Evolutionary conservation across 306 rosid species (phyloP).

Genomic region (Benincasa hispida): DNA sequence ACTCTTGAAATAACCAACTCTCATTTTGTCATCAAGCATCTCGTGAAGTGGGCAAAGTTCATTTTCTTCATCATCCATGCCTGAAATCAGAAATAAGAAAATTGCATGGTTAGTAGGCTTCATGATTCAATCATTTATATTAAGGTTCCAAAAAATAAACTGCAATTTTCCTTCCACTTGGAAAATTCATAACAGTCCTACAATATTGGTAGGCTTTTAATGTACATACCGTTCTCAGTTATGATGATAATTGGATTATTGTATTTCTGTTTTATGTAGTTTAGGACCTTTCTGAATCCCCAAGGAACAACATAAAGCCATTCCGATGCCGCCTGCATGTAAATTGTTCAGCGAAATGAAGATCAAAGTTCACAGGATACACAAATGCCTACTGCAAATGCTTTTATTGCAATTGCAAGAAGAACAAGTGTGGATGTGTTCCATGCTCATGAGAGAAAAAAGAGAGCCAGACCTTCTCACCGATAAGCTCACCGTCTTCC

Average conservation of each 20-base stretch:
- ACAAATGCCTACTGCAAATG: neutral
- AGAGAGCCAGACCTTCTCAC: constrained; percentile 56
- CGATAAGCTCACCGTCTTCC: constrained; percentile 79
- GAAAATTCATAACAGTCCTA: neutral
- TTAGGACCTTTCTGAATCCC: constrained; percentile 70
- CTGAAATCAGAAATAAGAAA: constrained; percentile 19
- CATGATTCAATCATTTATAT: neutral
- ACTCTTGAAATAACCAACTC: constrained; percentile 51
- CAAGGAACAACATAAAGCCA: constrained; percentile 97
- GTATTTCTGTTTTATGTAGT: constrained; percentile 54
- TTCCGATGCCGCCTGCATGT: constrained; percentile 88
- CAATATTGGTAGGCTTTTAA: neutral
- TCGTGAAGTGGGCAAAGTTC: constrained; percentile 44
- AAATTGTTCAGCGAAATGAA: constrained; percentile 5
- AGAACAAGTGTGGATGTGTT: neutral
- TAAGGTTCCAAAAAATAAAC: neutral
- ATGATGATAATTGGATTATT: constrained; percentile 40
- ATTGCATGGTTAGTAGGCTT: neutral
- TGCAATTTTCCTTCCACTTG: neutral
- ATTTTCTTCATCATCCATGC: constrained; percentile 83
- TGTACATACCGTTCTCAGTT: constrained; percentile 74
- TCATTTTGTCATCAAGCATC: constrained; percentile 73
- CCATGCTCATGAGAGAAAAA: neutral
- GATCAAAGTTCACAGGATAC: neutral
- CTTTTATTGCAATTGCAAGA: neutral